Conservation (phyloP, 2,329 filamentous ascomycete species). For the Onygenales sp. region DNA sequence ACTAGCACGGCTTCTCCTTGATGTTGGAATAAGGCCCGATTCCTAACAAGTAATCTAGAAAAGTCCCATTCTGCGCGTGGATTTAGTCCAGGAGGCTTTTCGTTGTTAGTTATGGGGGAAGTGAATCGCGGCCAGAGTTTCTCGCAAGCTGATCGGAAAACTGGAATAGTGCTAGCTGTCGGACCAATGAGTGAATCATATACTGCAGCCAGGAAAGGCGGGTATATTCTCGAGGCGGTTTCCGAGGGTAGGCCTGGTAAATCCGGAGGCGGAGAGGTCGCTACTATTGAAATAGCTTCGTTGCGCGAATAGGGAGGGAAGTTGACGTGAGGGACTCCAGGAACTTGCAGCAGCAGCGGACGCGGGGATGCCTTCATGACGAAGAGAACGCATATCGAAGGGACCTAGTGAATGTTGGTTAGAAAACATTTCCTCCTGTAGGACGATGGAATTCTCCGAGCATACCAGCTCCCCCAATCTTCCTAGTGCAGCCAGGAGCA, state of each 20-base stretch:
- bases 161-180: slow-evolving; percentile 67
- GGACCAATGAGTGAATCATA: slow-evolving; percentile 80
- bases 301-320: slow-evolving; percentile 77
- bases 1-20: slow-evolving; percentile 37
- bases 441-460: slow-evolving; percentile 13
- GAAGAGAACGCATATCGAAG: slow-evolving; percentile 65
- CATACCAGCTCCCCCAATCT: slow-evolving; percentile 71
- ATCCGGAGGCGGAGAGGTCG: slow-evolving; percentile 40
- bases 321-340: slow-evolving; percentile 65
- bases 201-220: slow-evolving; percentile 70
- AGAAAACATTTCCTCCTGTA: not conserved
- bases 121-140: slow-evolving; percentile 81
- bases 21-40: slow-evolving; percentile 36
- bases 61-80: slow-evolving; percentile 66
- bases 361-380: slow-evolving; percentile 61
- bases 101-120: slow-evolving; percentile 64
- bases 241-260: slow-evolving; percentile 22
- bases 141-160: slow-evolving; percentile 59
- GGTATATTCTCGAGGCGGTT: slow-evolving; percentile 30
- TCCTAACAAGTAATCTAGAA: slow-evolving; percentile 61
- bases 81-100: slow-evolving; percentile 30
- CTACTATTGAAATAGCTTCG: slow-evolving; percentile 69
- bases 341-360: slow-evolving; percentile 58
- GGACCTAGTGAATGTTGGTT: slow-evolving; percentile 48
- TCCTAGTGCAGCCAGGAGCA: slow-evolving; percentile 70